Evolutionary conservation across 352 stramenopile genomes (phyloP), one percentile per base, ranked within the genome.

Genomic region (Phytophthora constricta): DNA sequence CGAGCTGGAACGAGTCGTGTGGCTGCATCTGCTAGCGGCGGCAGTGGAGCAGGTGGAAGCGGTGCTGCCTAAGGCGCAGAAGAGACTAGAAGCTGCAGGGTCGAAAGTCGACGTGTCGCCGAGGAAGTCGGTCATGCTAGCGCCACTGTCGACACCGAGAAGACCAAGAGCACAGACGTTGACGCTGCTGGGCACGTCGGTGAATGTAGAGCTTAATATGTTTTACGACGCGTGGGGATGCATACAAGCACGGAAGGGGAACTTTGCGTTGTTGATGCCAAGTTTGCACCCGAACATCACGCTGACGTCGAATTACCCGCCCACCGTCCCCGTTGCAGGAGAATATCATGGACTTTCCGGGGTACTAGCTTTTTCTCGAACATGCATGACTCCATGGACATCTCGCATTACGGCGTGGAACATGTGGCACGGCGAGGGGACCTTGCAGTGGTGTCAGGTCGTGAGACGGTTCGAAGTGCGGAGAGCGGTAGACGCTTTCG

Each of bases 201-300:
- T 92, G 16, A 65, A 45, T 46, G 78, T 93, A 11, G 82, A 93
- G 33, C 49, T 95, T 23, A 65, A 74, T 25, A 65, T 85, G 48
- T 86, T 93, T 20, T 95, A 95, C 62, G 82, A 92, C 3, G 76
- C 84, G 2, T 95, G 82, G 81, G 85, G 85, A 13, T 79, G 74
- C 47, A 87, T 93, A 61, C 80, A 89, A 58, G 73, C 80, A 27
- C 84, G 84, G 47, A 90, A 90, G 46, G 87, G 87, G 25, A 93
- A 95, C 43, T 93, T 95, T 47, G 80, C 87, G 8, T 62, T 92
- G 50, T 54, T 95, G 25, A 69, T 95, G 66, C 87, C 87, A 26
- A 90, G 82, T 58, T 71, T 95, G 33, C 85, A 95, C 39, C 85
- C 85, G 19, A 93, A 91, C 57, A 71, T 93, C 43, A 85, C 79